These are phyloP conservation scores for Exserohilum turcica DNA, from an alignment of 2,329 filamentous ascomycete genomes.

Conservation along the genomic window DNA sequence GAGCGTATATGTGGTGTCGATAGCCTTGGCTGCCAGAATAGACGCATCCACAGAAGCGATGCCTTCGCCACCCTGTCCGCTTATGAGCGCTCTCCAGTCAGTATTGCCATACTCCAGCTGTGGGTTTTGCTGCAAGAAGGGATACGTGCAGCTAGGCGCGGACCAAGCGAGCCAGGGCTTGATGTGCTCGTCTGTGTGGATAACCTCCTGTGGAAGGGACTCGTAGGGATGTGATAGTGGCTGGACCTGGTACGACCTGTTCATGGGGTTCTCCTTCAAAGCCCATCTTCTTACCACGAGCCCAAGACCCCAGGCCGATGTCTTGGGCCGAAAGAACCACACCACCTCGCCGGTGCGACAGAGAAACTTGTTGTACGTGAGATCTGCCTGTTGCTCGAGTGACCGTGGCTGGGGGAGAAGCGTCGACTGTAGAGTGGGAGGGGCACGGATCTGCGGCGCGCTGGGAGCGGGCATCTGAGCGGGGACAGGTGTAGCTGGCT, in stretches of 20 bases:
- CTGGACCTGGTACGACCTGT: constrained; percentile 52
- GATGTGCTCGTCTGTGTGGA: constrained; percentile 52
- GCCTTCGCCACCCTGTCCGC: constrained; percentile 53
- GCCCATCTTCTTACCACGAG: constrained; percentile 56
- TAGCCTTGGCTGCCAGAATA: constrained; percentile 61
- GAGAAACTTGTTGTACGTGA: constrained; percentile 54
- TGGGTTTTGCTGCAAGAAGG: constrained; percentile 49
- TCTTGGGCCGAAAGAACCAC: constrained; percentile 58
- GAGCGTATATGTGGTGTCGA: constrained; percentile 61
- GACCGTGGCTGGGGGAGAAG: constrained; percentile 50
- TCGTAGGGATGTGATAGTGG: constrained; percentile 55
- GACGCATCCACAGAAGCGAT: constrained; percentile 62
- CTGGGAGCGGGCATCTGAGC: constrained; percentile 9
- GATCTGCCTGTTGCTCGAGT: constrained; percentile 57
- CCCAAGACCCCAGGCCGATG: constrained; percentile 59
- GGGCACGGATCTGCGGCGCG: constrained; percentile 28
- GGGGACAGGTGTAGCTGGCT: constrained; percentile 17
- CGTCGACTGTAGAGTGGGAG: constrained; percentile 37
- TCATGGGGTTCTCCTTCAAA: constrained; percentile 34
- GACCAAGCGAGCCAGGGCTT: constrained; percentile 65
- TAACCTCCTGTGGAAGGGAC: constrained; percentile 49
- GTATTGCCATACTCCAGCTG: constrained; percentile 55
- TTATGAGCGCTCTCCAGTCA: constrained; percentile 56
- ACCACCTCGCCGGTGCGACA: constrained; percentile 62
- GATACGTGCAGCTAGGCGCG: constrained; percentile 57